A percentile compares a stretch with the other conserved stretches of the same genome.
Conservation (phyloP, 2,329 filamentous ascomycete genomes). For the Pseudofabraea citricarpa region DNA sequence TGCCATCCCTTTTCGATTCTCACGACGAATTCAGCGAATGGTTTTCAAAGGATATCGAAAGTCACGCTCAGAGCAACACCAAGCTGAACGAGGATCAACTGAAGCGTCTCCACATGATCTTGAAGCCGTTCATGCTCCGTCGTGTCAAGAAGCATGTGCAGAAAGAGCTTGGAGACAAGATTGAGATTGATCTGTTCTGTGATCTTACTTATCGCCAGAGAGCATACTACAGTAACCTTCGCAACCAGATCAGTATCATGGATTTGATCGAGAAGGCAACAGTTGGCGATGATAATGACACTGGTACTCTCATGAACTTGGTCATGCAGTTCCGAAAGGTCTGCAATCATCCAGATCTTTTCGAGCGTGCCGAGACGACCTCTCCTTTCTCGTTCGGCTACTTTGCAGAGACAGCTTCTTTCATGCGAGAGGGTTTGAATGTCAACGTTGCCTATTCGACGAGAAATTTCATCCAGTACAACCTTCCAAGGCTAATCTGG, state of each 20-base stretch:
- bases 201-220: conserved; percentile 94
- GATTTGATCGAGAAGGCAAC: conserved; percentile 97
- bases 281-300: conserved; percentile 89
- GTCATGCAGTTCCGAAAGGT: conserved; percentile 99
- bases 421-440: conserved; percentile 80
- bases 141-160: conserved; percentile 99
- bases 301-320: conserved; percentile 94
- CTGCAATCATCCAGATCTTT: conserved; percentile 96
- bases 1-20: conserved; percentile 97
- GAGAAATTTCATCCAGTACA: conserved; percentile 79
- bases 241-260: conserved; percentile 98
- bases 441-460: conserved; percentile 84
- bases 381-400: conserved; percentile 80
- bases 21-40: conserved; percentile 91
- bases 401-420: conserved; percentile 93
- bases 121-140: conserved; percentile 98
- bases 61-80: conserved; percentile 97
- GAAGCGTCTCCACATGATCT: conserved; percentile 94
- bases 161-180: conserved; percentile 98
- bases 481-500: conserved; percentile 77
- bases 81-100: conserved; percentile 98
- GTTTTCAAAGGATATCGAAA: conserved; percentile 96
- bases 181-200: conserved; percentile 93
- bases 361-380: conserved; percentile 87
- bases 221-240: conserved; percentile 84